Base-by-base conservation (phyloP, 768 basidiomycete species). In the Tylopilus felleus region DNA sequence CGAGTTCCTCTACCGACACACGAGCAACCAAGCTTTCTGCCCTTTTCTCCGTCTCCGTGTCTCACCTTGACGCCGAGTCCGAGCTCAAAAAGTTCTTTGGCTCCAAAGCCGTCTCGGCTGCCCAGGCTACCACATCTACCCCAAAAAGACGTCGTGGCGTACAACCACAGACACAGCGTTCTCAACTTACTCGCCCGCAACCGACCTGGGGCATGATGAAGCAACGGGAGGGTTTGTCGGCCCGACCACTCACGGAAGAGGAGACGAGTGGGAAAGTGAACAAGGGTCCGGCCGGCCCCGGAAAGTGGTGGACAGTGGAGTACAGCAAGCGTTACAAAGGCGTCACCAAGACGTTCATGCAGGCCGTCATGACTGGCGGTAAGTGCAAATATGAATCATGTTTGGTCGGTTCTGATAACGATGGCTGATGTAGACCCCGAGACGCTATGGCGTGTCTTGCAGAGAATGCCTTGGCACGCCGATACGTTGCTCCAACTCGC, bases 71-170 rank as follows among this genome's bases (percentile, higher is more conserved):
- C 58, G 78, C 85, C 12, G 93, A 96, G 55, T 87, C 88, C 0
- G 97, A 99, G 66, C 81, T 98, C 72, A 85, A 89, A 51, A 87
- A 85, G 58, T 96, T 98, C 78, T 99, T 99, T 65, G 96, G 96
- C 2, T 81, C 90, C 19, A 90, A 86, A 63, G 94, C 97, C 53
- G 81, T 98, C 9, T 75, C 77, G n/a, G 82, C 86, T 2, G 78
- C 77, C 27, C 82, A 81, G 68, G 68, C 70, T 19, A 59, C 70
- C 13, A 60, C 62, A 3, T 50, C 77, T 3, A 65, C 74, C 1
- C 67, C 76, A 4, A 66, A 71, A 52, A 63, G 71, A 48, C 66
- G 80, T 29, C 77, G 78, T 42, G 72, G 70, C 5, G 44, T 57
- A 19, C 69, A 60, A 35, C 48, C 29, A 23, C 77, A 75, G 9